Conservation (phyloP, 2,329 filamentous ascomycete genomes). For the Epichloe hybrida region DNA sequence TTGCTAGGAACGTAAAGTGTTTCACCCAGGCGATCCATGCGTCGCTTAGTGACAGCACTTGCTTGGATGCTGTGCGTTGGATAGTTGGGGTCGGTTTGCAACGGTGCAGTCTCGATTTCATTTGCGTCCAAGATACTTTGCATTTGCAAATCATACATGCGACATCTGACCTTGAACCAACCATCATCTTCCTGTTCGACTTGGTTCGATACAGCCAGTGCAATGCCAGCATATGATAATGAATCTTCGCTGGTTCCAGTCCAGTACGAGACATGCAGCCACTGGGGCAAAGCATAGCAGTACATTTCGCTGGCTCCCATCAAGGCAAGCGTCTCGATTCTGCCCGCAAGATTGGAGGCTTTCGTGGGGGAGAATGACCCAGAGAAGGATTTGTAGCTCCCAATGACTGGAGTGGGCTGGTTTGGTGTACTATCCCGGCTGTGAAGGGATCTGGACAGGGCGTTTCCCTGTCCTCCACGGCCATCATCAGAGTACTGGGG, state of each 20-base stretch:
- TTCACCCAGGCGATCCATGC: conserved; percentile 25
- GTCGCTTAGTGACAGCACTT: conserved; percentile 18
- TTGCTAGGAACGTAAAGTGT: conserved; percentile 27
- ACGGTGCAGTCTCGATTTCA: conserved; percentile 72
- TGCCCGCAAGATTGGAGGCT: conserved; percentile 24
- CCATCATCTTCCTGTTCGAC: conserved; percentile 38
- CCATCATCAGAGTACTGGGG: conserved; percentile 35
- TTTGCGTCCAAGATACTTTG: conserved; percentile 81
- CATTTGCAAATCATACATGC: conserved; percentile 95
- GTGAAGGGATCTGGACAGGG: conserved; percentile 28
- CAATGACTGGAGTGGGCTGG: conserved; percentile 39
- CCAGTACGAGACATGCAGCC: conserved; percentile 98
- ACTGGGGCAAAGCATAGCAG: conserved; percentile 86
- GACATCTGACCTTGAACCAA: conserved; percentile 64
- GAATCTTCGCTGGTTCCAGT: conserved; percentile 62
- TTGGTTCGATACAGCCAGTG: conserved; percentile 36
- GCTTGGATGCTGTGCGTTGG: conserved; percentile 27
- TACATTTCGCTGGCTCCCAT: conserved; percentile 43
- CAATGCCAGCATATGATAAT: conserved; percentile 46
- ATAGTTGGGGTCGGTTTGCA: conserved; percentile 41
- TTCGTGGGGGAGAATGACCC: conserved; percentile 44
- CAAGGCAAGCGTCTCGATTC: conserved; percentile 24
- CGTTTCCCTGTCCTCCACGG: conserved; percentile 14
- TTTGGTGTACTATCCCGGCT: conserved; percentile 48
- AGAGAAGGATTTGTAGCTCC: conserved; percentile 44